These are phyloP conservation scores for Iris macrosiphon DNA, from an alignment of 106 monocot genomes.

Conservation along the genomic window DNA sequence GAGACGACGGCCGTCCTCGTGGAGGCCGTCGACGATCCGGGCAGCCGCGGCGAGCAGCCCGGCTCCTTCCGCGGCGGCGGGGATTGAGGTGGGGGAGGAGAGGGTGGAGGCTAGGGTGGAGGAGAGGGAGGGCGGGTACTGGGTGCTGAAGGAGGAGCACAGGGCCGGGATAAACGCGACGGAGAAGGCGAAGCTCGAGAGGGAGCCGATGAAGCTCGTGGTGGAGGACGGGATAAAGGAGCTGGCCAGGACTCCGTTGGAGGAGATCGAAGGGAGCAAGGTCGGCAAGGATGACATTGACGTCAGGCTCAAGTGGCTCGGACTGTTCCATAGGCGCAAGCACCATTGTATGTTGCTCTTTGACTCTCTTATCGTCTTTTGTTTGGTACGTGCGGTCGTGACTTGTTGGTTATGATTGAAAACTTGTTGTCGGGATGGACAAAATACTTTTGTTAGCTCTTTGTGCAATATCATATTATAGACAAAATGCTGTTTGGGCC, in stretches of 20 bases:
- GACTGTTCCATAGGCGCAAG: slow-evolving; percentile 95
- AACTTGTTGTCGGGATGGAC: too few relatives aligned
- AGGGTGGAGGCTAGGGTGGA: slow-evolving; percentile 74
- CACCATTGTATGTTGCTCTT: slow-evolving; percentile 55
- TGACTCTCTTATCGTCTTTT: background rate
- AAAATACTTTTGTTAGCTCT: too few relatives aligned
- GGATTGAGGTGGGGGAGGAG: slow-evolving; percentile 1
- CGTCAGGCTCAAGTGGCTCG: slow-evolving; percentile 96
- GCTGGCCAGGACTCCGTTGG: slow-evolving; percentile 42
- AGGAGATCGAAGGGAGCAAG: slow-evolving; percentile 67
- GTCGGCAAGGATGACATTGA: slow-evolving; percentile 75
- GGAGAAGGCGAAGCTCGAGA: slow-evolving; percentile 91
- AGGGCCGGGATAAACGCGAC: slow-evolving; percentile 69
- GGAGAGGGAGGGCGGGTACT: slow-evolving; percentile 61
- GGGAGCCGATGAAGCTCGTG: slow-evolving; percentile 72
- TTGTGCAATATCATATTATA: too few relatives aligned
- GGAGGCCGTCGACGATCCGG: background rate
- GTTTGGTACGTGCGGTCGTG: too few relatives aligned
- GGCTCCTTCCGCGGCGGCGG: background rate
- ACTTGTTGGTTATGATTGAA: too few relatives aligned
- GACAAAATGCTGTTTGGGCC: too few relatives aligned
- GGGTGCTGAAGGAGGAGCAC: slow-evolving; percentile 83
- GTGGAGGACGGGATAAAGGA: slow-evolving; percentile 61
- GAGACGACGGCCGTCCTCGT: background rate
- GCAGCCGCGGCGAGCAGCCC: background rate